Conservation (phyloP, 306 rosid species). For the Gillenia trifoliata region DNA sequence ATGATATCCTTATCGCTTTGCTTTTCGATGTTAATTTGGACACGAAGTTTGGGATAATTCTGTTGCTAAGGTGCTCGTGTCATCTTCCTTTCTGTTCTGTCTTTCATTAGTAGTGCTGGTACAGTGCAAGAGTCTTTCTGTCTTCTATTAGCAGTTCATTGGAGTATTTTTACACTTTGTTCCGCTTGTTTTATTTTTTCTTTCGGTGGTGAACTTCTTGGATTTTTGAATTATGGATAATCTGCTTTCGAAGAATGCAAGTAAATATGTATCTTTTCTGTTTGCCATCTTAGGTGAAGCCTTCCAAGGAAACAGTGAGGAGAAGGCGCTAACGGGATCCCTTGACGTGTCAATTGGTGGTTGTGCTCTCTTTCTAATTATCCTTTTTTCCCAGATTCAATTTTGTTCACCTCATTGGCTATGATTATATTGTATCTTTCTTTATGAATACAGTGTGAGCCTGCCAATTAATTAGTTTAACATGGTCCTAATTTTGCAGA, state of each 20-base stretch:
- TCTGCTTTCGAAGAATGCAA: not conserved
- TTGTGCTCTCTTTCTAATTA: not conserved
- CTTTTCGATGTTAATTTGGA: not conserved
- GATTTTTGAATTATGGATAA: not conserved
- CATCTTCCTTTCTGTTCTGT: not conserved
- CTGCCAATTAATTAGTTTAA: not conserved
- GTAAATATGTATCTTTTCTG: not conserved
- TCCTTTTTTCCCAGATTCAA: not conserved
- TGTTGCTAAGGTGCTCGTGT: not conserved
- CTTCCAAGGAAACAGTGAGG: slow-evolving; percentile 39
- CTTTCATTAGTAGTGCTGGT: not conserved
- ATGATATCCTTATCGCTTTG: not conserved
- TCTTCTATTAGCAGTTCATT: not conserved
- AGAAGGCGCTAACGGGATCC: slow-evolving; percentile 35
- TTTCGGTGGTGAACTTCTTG: not conserved
- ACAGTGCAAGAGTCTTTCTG: not conserved
- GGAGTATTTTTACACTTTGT: too few species aligned
- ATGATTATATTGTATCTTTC: not conserved
- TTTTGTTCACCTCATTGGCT: not conserved
- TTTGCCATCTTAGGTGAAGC: slow-evolving; percentile 40
- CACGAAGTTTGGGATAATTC: not conserved
- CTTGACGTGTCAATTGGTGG: slow-evolving; percentile 54
- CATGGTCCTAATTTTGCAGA: slow-evolving; percentile 37
- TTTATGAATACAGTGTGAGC: not conserved
- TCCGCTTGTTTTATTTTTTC: not conserved